Evolutionary conservation across 1,284 basidiomycete genomes (phyloP).

Genomic region (Melampsora larici-populina): DNA sequence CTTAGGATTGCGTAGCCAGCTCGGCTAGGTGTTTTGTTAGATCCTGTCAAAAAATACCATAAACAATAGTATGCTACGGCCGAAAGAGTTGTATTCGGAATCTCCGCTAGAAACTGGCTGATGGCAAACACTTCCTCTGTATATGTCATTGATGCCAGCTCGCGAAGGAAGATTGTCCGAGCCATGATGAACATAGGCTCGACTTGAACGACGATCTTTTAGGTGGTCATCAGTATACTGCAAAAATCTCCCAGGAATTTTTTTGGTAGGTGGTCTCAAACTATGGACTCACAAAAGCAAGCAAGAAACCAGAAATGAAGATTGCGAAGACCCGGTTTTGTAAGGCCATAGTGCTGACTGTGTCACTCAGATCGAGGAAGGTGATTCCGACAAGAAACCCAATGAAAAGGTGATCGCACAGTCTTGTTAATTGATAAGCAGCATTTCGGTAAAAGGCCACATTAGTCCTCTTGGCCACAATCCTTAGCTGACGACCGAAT

Average conservation of each 20-base stretch:
- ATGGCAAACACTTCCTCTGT: slow-evolving; percentile 76
- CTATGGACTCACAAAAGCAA: slow-evolving; percentile 48
- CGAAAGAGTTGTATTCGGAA: slow-evolving; percentile 69
- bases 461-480: slow-evolving; percentile 42
- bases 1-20: slow-evolving; percentile 1
- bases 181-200: slow-evolving; percentile 82
- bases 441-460: slow-evolving; percentile 46
- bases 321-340: slow-evolving; percentile 80
- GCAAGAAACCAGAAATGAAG: slow-evolving; percentile 30
- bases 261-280: slow-evolving; percentile 54
- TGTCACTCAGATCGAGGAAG: slow-evolving; percentile 64
- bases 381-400: slow-evolving; percentile 76
- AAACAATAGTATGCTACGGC: slow-evolving; percentile 70
- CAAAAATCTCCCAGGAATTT: slow-evolving; percentile 52
- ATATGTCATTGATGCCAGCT: slow-evolving; percentile 63
- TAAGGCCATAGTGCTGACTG: slow-evolving; percentile 65
- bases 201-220: slow-evolving; percentile 73
- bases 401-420: slow-evolving; percentile 63
- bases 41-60: slow-evolving; percentile 32
- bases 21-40: background rate
- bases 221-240: slow-evolving; percentile 62
- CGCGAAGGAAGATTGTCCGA: slow-evolving; percentile 68
- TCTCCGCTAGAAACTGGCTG: slow-evolving; percentile 74
- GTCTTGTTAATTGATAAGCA: slow-evolving; percentile 60
- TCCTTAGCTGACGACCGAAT: slow-evolving; percentile 44